Conservation (phyloP, 2,329 filamentous ascomycete genomes). For the Aspergillus sp. region DNA sequence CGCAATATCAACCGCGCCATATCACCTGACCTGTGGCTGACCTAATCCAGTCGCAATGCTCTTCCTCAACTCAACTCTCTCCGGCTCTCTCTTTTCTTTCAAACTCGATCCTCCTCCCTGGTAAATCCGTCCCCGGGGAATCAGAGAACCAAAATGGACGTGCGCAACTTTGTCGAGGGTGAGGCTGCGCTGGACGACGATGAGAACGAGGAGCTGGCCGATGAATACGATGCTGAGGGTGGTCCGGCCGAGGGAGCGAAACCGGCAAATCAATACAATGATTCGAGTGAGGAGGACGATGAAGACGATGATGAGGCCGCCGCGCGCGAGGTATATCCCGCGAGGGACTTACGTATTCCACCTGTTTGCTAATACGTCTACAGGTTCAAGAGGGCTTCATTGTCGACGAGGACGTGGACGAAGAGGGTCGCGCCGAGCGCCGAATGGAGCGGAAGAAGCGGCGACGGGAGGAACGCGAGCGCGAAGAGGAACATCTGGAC, state of each 20-base stretch:
- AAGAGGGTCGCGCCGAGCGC: constrained; percentile 54
- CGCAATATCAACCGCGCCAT: neutral
- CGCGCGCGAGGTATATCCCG: constrained; percentile 54
- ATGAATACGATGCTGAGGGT: constrained; percentile 55
- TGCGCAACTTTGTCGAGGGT: constrained; percentile 63
- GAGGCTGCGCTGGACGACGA: constrained; percentile 83
- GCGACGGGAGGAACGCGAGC: constrained; percentile 64
- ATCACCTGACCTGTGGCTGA: neutral
- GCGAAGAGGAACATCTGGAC: constrained; percentile 75
- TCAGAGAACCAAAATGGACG: constrained; percentile 45
- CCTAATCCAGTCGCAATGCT: neutral
- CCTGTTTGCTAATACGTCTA: too few relatives aligned
- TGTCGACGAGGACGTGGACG: constrained; percentile 80
- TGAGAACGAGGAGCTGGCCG: constrained; percentile 70
- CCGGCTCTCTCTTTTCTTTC: constrained; percentile 2
- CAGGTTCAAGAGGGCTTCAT: constrained; percentile 93
- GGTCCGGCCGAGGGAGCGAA: constrained; percentile 15
- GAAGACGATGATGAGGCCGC: constrained; percentile 87
- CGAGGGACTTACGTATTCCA: too few relatives aligned
- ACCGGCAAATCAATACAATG: constrained; percentile 50
- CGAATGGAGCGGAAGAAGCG: constrained; percentile 66
- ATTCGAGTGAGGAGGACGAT: constrained; percentile 87
- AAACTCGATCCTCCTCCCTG: too few relatives aligned
- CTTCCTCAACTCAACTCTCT: neutral
- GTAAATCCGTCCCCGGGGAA: too few relatives aligned